Evolutionary conservation across 805 yeast genomes (phyloP), one percentile per base, ranked within the genome.

Genomic region (Teunomyces tritomae): DNA sequence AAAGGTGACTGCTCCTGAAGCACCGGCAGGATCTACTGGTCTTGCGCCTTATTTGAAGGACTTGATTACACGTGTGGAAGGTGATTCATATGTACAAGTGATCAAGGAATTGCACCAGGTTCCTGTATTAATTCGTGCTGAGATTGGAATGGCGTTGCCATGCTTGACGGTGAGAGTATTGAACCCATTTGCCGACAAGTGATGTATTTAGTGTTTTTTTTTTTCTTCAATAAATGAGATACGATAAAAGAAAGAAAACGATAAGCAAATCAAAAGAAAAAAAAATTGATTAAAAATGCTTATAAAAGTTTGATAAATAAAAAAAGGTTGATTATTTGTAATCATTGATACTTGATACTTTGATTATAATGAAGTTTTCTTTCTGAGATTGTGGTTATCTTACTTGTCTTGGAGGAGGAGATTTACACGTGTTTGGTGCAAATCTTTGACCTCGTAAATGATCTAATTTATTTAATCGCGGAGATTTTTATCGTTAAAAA

Each of bases 141-240:
- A 91, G 64, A 82, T 90, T 45, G 97, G 97, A 44, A 89, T 89
- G 91, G 92, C 97, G 2, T 74, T 92, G 46, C 99, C 99, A 13
- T 92, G 97, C 65, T 77, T 92, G 57, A 89, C 97, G 3, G 96
- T 94, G 11, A 80, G 96, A 58, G 87, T 92, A 6, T 73, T 91
- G 61, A 92, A 92, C 59, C 99, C 99, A 28, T 92, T 91, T 63
- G 70, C 70, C 9, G 52, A 57, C 28, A 52, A 51, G 33, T 50
- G 50, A 36, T 28, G 43, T 16, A 33, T 24, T 20, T 20, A 20
- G 24, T 14, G 16, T 24, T 39, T 11, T 39, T 26, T 26, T 39
- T 39, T 9, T 39, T 34, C 36, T 43, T 17, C 45, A 32, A 43
- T 43, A 46, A 29, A 39, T 39, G 43, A 28, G 34, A 39, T 39